Percentiles rank a stretch among this genome's conserved stretches.
phyloP scores from a whole-genome alignment of 257 asterid genomes.

The Paulownia fortunei region DNA sequence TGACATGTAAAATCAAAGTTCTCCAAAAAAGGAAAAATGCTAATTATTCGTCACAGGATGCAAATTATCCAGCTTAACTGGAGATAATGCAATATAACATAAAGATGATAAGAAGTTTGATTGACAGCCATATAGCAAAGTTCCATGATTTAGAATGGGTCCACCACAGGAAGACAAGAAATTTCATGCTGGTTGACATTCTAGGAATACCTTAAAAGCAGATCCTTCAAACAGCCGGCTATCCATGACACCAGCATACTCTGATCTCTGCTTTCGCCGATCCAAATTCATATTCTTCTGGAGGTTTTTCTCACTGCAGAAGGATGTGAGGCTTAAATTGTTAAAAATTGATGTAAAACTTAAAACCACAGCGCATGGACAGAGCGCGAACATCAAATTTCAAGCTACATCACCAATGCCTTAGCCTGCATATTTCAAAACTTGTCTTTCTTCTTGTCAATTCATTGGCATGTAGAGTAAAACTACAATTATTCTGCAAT shows the following conservation, averaged over 20 bases:
- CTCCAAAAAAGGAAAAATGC: not conserved
- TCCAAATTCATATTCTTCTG: constrained; percentile 14
- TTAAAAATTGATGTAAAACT: not conserved
- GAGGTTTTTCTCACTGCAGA: constrained; percentile 31
- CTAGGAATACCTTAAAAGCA: constrained; percentile 40
- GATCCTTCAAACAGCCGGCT: constrained; percentile 25
- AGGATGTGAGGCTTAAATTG: not conserved
- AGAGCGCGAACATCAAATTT: not conserved
- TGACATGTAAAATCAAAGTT: constrained; percentile 7
- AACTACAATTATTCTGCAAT: not conserved
- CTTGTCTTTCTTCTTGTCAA: not conserved
- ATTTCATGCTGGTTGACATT: constrained; percentile 12
- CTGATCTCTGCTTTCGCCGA: constrained; percentile 26
- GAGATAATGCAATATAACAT: not conserved
- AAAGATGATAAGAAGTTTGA: not conserved
- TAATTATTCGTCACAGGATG: not conserved
- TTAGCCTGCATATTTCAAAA: constrained; percentile 4
- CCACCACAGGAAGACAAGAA: constrained; percentile 17
- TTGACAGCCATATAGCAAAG: not conserved
- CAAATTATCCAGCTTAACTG: not conserved
- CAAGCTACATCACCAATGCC: constrained; percentile 22
- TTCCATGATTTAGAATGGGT: not conserved
- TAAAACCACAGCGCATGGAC: not conserved
- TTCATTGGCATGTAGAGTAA: not conserved
- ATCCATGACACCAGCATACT: constrained; percentile 24